A percentile compares a stretch with the other conserved stretches of the same genome.
phyloP scores from a whole-genome alignment of 306 rosid species.

The Sicyos baderoa region DNA sequence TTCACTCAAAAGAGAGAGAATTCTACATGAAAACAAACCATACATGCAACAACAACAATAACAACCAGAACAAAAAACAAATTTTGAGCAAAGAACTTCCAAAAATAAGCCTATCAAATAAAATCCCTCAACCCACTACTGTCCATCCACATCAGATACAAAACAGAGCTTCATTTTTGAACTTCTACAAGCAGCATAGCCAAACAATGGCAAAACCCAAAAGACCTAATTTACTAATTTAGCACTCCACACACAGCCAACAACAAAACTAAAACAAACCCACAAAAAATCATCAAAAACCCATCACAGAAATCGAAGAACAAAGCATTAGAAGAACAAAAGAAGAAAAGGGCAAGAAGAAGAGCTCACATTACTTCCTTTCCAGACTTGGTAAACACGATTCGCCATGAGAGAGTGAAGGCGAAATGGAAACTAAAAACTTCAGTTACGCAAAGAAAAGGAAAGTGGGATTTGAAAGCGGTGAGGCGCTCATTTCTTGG shows the following conservation, averaged over 20 bases:
- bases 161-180: neutral
- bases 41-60: neutral
- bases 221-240: constrained; percentile 15
- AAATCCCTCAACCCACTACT: neutral
- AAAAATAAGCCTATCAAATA: neutral
- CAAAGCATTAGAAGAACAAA: neutral
- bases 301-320: constrained; percentile 24
- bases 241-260: constrained; percentile 11
- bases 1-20: neutral
- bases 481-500: neutral
- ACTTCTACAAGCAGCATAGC: neutral
- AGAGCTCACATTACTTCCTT: constrained; percentile 77
- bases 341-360: constrained; percentile 9
- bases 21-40: neutral
- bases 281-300: constrained; percentile 17
- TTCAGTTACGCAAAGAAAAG: constrained; percentile 23
- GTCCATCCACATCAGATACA: neutral
- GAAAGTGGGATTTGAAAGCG: constrained; percentile 27
- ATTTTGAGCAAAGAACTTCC: neutral
- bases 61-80: neutral
- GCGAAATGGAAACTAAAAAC: constrained; percentile 8
- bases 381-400: constrained; percentile 92
- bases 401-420: constrained; percentile 53
- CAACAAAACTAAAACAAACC: constrained; percentile 25
- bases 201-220: neutral